Conservation (phyloP, 2,329 filamentous ascomycete species). For the Chaetomium olivaceum region DNA sequence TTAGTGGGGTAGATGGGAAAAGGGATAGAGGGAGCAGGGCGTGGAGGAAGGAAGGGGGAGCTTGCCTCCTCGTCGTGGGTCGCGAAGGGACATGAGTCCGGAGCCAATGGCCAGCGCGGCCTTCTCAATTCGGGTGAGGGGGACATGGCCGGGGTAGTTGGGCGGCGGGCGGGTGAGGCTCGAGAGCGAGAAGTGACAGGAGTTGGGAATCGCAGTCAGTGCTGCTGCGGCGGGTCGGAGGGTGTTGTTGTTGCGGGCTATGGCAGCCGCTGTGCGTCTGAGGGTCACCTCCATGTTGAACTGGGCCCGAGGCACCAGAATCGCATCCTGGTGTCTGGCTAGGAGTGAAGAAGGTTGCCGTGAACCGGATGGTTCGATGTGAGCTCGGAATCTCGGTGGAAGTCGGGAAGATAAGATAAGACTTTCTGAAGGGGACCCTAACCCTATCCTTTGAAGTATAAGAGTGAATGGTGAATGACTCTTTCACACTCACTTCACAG, state of each 20-base stretch:
- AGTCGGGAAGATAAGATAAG: conserved; percentile 17
- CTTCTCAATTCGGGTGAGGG: conserved; percentile 76
- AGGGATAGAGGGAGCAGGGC: background rate
- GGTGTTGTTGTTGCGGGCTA: conserved; percentile 24
- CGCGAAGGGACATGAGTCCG: conserved; percentile 62
- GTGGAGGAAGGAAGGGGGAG: too few species aligned
- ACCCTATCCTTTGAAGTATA: conserved; percentile 1
- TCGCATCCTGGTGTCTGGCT: conserved; percentile 17
- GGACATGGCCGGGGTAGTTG: conserved; percentile 90
- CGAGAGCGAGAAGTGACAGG: conserved; percentile 73
- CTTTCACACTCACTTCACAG: background rate
- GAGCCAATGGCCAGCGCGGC: conserved; percentile 68
- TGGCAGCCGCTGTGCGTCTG: conserved; percentile 27
- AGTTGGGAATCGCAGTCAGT: conserved; percentile 1
- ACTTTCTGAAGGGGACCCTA: background rate
- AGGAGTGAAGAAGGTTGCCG: conserved; percentile 9
- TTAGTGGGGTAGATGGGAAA: background rate
- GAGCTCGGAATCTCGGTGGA: conserved; percentile 22
- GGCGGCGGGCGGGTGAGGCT: conserved; percentile 80
- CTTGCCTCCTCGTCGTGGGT: conserved; percentile 77
- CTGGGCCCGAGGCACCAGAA: conserved; percentile 6
- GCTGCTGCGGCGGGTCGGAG: conserved; percentile 11
- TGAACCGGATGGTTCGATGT: conserved; percentile 27
- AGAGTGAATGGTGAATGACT: background rate
- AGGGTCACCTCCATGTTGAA: conserved; percentile 33